Conservation (phyloP, 139 green algal species). For the Chlamydomonas schloesseri region DNA sequence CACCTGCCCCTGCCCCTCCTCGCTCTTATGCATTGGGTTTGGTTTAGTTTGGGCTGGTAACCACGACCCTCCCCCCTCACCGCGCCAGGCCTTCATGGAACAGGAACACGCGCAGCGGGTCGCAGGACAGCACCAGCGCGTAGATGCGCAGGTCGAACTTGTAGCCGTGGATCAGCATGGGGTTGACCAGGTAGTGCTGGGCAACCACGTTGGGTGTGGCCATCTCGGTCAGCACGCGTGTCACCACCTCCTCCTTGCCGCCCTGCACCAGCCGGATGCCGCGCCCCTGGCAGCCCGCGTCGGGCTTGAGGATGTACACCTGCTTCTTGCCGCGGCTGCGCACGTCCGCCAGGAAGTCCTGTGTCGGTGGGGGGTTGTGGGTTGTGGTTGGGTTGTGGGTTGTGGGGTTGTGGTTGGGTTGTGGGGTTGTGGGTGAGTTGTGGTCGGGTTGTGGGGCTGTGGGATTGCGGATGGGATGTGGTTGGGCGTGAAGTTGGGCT, state of each 20-base stretch:
- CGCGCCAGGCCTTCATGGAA: conserved; percentile 56
- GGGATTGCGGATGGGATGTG: no score
- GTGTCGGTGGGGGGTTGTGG: not conserved
- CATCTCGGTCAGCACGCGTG: conserved; percentile 52
- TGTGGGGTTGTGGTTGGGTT: no score
- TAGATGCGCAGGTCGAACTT: conserved; percentile 91
- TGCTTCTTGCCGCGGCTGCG: conserved; percentile 61
- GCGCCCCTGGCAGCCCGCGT: conserved; percentile 84
- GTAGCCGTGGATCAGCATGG: conserved; percentile 68
- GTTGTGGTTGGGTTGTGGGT: not conserved
- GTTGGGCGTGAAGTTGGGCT: no score
- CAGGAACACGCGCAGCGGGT: conserved; percentile 63
- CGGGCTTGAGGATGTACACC: conserved; percentile 89
- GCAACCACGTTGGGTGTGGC: conserved; percentile 66
- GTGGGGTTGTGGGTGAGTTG: no score
- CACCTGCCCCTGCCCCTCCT: not conserved
- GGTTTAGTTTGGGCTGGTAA: no score
- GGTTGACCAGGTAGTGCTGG: conserved; percentile 73
- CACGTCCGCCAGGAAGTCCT: conserved; percentile 68
- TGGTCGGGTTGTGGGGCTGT: no score
- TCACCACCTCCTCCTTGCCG: conserved; percentile 38
- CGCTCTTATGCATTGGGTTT: no score
- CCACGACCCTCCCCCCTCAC: not conserved
- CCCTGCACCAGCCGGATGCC: conserved; percentile 82
- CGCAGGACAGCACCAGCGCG: conserved; percentile 62